These are phyloP conservation scores for Fusarium phyllophilum DNA, from an alignment of 2,329 filamentous ascomycete genomes.

Conservation along the genomic window DNA sequence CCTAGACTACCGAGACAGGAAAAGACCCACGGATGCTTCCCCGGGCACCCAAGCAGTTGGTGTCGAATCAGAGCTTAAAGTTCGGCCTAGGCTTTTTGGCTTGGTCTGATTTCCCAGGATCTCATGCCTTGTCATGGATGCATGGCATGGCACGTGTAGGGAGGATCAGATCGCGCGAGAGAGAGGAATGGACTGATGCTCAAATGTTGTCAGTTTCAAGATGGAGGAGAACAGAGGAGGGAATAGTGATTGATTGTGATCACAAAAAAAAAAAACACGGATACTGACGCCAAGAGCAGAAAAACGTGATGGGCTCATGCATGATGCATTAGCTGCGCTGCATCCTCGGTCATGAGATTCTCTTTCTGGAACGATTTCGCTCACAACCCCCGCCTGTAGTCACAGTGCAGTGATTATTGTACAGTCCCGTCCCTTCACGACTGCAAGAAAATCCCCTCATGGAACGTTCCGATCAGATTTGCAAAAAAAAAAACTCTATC, in stretches of 20 bases:
- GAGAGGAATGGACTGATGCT: not conserved
- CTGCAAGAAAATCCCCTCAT: not conserved
- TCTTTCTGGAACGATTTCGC: conserved; percentile 27
- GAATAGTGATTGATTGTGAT: not conserved
- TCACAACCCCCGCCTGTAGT: conserved; percentile 5
- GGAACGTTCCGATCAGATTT: not conserved
- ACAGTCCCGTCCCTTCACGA: not conserved
- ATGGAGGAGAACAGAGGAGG: not conserved
- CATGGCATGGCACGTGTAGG: not conserved
- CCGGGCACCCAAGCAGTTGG: conserved; percentile 31
- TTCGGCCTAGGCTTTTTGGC: not conserved
- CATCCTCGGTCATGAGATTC: conserved; percentile 32
- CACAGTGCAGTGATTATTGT: not conserved
- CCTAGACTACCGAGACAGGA: conserved; percentile 5
- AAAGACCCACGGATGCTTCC: conserved; percentile 33
- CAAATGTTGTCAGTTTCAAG: not conserved
- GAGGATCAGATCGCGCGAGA: not conserved
- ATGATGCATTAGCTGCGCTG: conserved; percentile 25
- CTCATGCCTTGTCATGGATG: not conserved
- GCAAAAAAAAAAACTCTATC: not conserved
- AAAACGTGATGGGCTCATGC: conserved; percentile 27
- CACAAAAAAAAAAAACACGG: not conserved
- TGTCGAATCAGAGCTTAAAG: conserved; percentile 29
- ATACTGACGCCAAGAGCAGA: conserved; percentile 17
- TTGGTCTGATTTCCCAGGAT: not conserved